phyloP scores from a whole-genome alignment of 1,284 basidiomycete species.

The Cutaneotrichosporon arboriforme region DNA sequence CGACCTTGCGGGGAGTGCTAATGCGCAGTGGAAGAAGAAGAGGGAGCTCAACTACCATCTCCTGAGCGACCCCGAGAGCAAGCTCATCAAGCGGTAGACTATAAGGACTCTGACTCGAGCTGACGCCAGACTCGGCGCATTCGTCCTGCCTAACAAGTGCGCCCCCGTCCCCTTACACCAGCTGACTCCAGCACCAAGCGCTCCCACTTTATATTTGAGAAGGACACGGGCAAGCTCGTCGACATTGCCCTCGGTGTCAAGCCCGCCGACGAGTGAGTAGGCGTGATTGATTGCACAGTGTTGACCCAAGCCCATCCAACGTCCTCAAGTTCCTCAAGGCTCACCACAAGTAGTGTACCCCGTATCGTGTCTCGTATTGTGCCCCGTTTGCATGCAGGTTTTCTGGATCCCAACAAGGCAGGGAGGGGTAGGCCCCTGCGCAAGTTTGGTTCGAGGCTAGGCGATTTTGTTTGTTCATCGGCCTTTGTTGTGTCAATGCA shows the following conservation, averaged over 20 bases:
- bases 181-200: conserved; percentile 59
- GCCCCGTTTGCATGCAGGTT: background rate
- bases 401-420: background rate
- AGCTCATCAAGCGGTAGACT: conserved; percentile 60
- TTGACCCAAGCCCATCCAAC: conserved; percentile 25
- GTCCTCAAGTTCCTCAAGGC: conserved; percentile 30
- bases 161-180: conserved; percentile 8
- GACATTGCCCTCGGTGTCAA: conserved; percentile 78
- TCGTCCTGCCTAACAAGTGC: conserved; percentile 59
- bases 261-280: conserved; percentile 58
- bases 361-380: background rate
- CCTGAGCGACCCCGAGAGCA: conserved; percentile 76
- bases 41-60: conserved; percentile 77
- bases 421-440: background rate
- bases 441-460: too few relatives aligned
- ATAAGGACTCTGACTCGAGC: background rate
- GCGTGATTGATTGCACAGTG: too few relatives aligned
- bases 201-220: conserved; percentile 84
- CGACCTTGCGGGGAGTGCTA: background rate
- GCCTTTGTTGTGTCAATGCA: too few relatives aligned
- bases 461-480: too few relatives aligned
- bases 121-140: conserved; percentile 61
- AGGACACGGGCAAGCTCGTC: conserved; percentile 70
- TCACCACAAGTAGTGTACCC: conserved; percentile 20
- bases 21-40: conserved; percentile 49